phyloP scores from a whole-genome alignment of 768 basidiomycete genomes.

The Suillus bovinus region DNA sequence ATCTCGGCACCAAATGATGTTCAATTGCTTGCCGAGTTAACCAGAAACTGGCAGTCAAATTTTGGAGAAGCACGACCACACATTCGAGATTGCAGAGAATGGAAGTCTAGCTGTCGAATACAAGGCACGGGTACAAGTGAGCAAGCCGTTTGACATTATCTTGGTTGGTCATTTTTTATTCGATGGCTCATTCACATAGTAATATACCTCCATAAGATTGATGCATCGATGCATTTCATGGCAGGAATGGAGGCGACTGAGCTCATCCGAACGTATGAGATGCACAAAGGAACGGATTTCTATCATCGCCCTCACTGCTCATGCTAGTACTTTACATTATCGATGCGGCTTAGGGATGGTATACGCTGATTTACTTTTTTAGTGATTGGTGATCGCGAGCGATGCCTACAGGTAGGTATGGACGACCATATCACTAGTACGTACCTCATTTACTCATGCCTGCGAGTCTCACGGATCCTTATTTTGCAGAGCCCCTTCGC shows the following conservation, averaged over 20 bases:
- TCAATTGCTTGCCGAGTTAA: constrained; percentile 94
- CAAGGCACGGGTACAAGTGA: constrained; percentile 70
- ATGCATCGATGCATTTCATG: constrained; percentile 98
- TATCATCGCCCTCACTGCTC: constrained; percentile 95
- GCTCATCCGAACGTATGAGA: constrained; percentile 84
- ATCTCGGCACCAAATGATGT: constrained; percentile 85
- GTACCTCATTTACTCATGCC: constrained; percentile 24
- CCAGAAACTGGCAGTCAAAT: constrained; percentile 97
- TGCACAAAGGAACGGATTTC: constrained; percentile 72
- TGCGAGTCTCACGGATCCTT: constrained; percentile 7
- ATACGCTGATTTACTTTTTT: constrained; percentile 10
- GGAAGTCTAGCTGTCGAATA: constrained; percentile 93
- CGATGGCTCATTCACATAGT: constrained; percentile 9
- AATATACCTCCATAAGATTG: constrained; percentile 69
- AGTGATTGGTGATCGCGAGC: constrained; percentile 90
- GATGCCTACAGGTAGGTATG: constrained; percentile 78
- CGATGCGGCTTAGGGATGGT: constrained; percentile 1
- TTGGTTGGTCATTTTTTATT: constrained; percentile 55
- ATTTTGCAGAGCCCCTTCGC: constrained; percentile 65
- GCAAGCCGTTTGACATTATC: constrained; percentile 86
- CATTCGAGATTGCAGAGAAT: constrained; percentile 97
- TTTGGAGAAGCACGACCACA: constrained; percentile 92
- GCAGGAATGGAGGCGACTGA: constrained; percentile 98
- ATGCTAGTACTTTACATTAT: constrained; percentile 74
- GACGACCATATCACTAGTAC: constrained; percentile 83